A percentile compares a stretch with the other conserved stretches of the same genome.
Evolutionary conservation across 140 eudicot species (phyloP).

Genomic region (Senecio squalidus): DNA sequence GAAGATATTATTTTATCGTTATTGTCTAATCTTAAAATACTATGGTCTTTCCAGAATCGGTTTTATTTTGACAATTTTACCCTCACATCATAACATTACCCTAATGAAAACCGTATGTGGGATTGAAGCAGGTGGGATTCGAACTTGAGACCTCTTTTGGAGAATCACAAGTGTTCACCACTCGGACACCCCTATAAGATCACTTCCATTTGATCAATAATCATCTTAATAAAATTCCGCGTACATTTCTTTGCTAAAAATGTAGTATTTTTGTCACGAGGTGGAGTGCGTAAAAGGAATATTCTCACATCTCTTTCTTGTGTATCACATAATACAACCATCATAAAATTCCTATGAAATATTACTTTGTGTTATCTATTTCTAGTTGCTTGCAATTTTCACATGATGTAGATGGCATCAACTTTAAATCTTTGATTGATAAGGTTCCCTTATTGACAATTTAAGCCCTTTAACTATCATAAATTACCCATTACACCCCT

Average conservation of each 20-base stretch:
- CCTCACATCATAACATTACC: no score
- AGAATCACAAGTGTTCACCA: no score
- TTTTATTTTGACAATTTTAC: no score
- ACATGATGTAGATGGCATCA: constrained; percentile 16
- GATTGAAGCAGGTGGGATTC: no score
- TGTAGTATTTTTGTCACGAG: not conserved
- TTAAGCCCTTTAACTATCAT: constrained; percentile 15
- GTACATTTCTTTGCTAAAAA: not conserved
- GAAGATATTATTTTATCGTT: constrained; percentile 11
- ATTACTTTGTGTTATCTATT: not conserved
- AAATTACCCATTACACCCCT: constrained; percentile 1
- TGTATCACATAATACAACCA: not conserved
- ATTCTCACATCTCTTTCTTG: constrained; percentile 12
- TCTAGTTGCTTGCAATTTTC: not conserved
- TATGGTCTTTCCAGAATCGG: not conserved
- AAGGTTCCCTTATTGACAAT: constrained; percentile 9
- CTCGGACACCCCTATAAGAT: no score
- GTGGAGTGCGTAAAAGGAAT: constrained; percentile 8
- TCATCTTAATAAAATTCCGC: no score
- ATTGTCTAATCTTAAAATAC: not conserved
- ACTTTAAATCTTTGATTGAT: constrained; percentile 14
- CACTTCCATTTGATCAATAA: no score
- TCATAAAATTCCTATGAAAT: constrained; percentile 13
- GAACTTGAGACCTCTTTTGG: no score
- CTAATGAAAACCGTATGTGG: no score